Base-by-base conservation (phyloP, 768 basidiomycete species). In the Russula emetica region DNA sequence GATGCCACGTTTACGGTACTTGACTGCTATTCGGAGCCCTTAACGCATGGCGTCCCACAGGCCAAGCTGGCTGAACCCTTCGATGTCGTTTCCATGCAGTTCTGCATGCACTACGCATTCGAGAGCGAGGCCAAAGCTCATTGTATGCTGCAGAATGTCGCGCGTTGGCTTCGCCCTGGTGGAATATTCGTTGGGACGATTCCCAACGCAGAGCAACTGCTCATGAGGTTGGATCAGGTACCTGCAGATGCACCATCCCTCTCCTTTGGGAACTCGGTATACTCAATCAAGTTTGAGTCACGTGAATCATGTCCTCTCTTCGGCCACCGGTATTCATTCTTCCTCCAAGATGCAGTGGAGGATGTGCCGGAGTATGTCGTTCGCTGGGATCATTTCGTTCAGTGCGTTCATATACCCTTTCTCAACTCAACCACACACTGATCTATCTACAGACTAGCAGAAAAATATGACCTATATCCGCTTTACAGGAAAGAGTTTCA, bases 31-130 rank as follows among this genome's bases (percentile, higher is more conserved):
- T 79, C 82, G 13, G 80, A 88, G 67, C 78, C 88, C 3, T 78
- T 98, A 44, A 79, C 83, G 20, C 83, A 83, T 55, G 86, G 79
- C n/a, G 83, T 98, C 55, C 75, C 86, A 4, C 82, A 83, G 1
- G 79, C 80, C 20, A 77, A 80, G 65, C 80, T 92, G 28, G 77
- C 76, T 0, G 79, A 81, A 34, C 87, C 87, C 6, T 97, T 97
- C 71, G 97, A 98, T 71, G 92, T 94, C 61, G 94, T 98, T 6
- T 92, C 93, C 2, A 92, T 98, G 93, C 97, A 99, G 73, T 99
- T 99, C 74, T 98, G 97, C 75, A 98, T 99, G 92, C 97, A 99
- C 74, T 98, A 99, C 72, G 97, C 97, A 9, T 98, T 99, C 73
- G 94, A 98, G 74, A 88, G 83, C n/a, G 82, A 85, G 34, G 78